Base-by-base conservation (phyloP, 176 grass and related monocot species). In the Aegilops longissima region DNA sequence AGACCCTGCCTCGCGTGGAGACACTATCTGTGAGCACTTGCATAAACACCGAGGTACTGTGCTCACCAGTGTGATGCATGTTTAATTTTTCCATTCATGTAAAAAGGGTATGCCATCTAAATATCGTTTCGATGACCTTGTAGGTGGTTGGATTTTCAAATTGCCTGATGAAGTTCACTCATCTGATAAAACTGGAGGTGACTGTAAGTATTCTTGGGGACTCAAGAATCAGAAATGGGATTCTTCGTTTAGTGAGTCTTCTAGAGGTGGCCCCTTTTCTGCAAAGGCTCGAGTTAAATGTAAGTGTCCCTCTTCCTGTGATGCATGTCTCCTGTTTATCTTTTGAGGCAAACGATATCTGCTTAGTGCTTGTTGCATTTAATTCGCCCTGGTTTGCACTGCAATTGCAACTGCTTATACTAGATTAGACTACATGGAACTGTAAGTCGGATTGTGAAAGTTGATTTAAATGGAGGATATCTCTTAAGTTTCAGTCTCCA, bases 111-210 rank as follows among this genome's bases (percentile, higher is more conserved):
- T 56, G 52, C 52, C 52, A 76, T 49, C 17, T 52, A 47, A 51
- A 9, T 82, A 65, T 12, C 3, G 4, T 54, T 70, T 56, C 11
- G 16, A 2, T 70, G 27, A 35, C 33, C 13, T 56, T 82, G 12
- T 24, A 70, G 80, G 20, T 54, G 12, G 4, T 82, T 39, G 80
- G 64, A 82, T 69, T 70, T 21, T 56, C 80, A 24, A 82, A 38
- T 8, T 54, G 29, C 27, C 66, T 6, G 21, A 33, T 35, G 45
- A 82, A 82, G 80, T 70, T 70, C 6, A 56, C 30, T 54, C 42
- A 70, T 82, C 47, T 82, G 13, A 54, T 23, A 58, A 56, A 82
- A 82, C 45, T 82, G 45, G 80, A 82, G 80, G 13, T 56, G 45
- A 38, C 66, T 25, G 44, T 56, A 82, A 38, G 21, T 14, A 70